A percentile compares a stretch with the other conserved stretches of the same genome.
phyloP scores from a whole-genome alignment of 2,329 filamentous ascomycete species.

The Ascochyta clinopodiicola region DNA sequence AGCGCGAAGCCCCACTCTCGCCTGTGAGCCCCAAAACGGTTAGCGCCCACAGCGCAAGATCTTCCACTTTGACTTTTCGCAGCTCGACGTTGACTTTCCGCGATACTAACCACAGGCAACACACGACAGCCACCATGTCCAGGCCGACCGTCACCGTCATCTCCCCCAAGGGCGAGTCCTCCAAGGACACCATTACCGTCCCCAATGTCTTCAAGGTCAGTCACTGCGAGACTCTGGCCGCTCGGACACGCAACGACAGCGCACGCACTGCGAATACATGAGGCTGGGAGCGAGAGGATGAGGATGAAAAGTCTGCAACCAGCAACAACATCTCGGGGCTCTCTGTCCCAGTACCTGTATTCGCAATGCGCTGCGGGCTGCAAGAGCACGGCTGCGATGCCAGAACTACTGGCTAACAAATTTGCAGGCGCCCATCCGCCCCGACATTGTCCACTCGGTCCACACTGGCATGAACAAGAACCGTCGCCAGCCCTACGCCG shows the following conservation, averaged over 20 bases:
- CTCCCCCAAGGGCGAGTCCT: slow-evolving; percentile 92
- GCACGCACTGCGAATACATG: slow-evolving; percentile 20
- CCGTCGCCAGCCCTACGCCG: slow-evolving; percentile 98
- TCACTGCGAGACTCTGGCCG: slow-evolving; percentile 10
- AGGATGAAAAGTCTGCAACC: not conserved
- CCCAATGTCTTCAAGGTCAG: slow-evolving; percentile 87
- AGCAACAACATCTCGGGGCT: not conserved
- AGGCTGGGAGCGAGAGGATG: slow-evolving; percentile 4
- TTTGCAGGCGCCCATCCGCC: slow-evolving; percentile 80
- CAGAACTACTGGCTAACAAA: slow-evolving; percentile 16
- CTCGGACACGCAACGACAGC: slow-evolving; percentile 9
- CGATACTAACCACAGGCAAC: slow-evolving; percentile 39
- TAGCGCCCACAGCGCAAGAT: too few species aligned
- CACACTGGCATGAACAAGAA: slow-evolving; percentile 99
- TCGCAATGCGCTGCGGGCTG: slow-evolving; percentile 1
- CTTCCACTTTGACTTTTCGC: not conserved
- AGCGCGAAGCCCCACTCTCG: not conserved
- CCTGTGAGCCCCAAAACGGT: too few species aligned
- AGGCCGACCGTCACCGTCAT: slow-evolving; percentile 98
- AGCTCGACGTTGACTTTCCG: slow-evolving; percentile 11
- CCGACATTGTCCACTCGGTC: slow-evolving; percentile 98
- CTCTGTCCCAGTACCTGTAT: not conserved
- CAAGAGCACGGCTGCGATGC: not conserved
- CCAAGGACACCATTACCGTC: slow-evolving; percentile 86
- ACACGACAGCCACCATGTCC: slow-evolving; percentile 64